phyloP scores from a whole-genome alignment of 2,329 filamentous ascomycete species.

The Aspergillus alliaceus region DNA sequence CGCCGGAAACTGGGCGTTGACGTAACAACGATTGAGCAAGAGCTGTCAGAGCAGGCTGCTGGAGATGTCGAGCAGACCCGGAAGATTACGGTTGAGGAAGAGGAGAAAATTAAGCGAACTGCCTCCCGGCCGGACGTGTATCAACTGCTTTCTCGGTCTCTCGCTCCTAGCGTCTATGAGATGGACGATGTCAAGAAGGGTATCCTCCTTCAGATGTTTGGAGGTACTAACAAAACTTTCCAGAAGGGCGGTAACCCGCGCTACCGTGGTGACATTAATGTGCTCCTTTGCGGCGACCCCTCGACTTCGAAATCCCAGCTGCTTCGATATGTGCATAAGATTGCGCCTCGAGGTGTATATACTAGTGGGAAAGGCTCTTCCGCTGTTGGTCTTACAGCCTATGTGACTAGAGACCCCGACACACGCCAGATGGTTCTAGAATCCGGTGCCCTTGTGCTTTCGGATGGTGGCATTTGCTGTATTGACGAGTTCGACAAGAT shows the following conservation, averaged over 20 bases:
- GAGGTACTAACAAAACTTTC: slow-evolving; percentile 97
- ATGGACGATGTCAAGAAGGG: slow-evolving; percentile 99
- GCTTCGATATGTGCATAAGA: slow-evolving; percentile 93
- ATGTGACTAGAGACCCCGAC: slow-evolving; percentile 72
- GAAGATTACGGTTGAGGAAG: slow-evolving; percentile 81
- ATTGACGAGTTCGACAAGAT: slow-evolving; percentile 82
- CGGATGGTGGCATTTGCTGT: slow-evolving; percentile 74
- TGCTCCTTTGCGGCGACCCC: slow-evolving; percentile 93
- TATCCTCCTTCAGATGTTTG: slow-evolving; percentile 92
- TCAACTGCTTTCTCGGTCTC: slow-evolving; percentile 82
- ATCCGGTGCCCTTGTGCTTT: slow-evolving; percentile 71
- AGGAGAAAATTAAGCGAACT: slow-evolving; percentile 81
- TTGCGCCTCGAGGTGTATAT: slow-evolving; percentile 83
- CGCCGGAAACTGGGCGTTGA: slow-evolving; percentile 93
- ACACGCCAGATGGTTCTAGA: slow-evolving; percentile 72
- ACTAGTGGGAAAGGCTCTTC: slow-evolving; percentile 76
- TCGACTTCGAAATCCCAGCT: slow-evolving; percentile 96
- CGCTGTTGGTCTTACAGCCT: slow-evolving; percentile 74
- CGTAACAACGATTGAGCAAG: slow-evolving; percentile 80
- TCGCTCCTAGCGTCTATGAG: slow-evolving; percentile 95
- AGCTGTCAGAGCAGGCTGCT: slow-evolving; percentile 69
- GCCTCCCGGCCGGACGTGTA: slow-evolving; percentile 84
- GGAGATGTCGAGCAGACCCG: slow-evolving; percentile 79
- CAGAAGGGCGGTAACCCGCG: slow-evolving; percentile 93
- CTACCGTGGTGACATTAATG: slow-evolving; percentile 96